These are phyloP conservation scores for Rauvolfia tetraphylla DNA, from an alignment of 257 asterid species.

Conservation along the genomic window DNA sequence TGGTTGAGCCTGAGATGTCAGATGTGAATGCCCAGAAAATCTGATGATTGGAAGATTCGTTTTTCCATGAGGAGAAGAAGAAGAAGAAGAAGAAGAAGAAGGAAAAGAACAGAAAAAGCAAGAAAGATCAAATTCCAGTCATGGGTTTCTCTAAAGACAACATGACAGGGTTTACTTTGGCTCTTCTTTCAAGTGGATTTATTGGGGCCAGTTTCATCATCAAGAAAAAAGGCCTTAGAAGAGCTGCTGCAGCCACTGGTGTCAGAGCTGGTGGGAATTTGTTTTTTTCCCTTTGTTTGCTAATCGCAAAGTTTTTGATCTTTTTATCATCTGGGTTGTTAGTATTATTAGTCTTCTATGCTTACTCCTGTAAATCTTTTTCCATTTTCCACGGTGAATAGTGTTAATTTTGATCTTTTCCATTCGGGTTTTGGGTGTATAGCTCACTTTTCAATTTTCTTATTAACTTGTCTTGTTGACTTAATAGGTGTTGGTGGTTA, in stretches of 20 bases:
- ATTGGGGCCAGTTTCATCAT: constrained; percentile 77
- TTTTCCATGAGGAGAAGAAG: constrained; percentile 17
- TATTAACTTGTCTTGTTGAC: constrained; percentile 9
- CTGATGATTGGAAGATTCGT: constrained; percentile 10
- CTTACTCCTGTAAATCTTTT: not conserved
- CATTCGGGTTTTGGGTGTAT: constrained; percentile 10
- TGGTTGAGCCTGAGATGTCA: not conserved
- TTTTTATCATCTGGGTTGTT: not conserved
- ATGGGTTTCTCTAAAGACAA: constrained; percentile 59
- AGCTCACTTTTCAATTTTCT: not conserved
- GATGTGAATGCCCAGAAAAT: constrained; percentile 2
- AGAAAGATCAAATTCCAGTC: constrained; percentile 7
- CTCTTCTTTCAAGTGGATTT: constrained; percentile 63
- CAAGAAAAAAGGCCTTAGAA: constrained; percentile 75
- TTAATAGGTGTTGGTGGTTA: constrained; percentile 71
- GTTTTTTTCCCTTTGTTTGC: not conserved
- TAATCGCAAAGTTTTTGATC: not conserved
- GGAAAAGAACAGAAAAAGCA: not conserved
- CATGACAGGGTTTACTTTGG: constrained; percentile 61
- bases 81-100: not conserved
- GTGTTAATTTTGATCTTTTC: not conserved
- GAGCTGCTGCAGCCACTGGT: constrained; percentile 78
- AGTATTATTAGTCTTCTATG: not conserved
- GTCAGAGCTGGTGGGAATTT: constrained; percentile 60
- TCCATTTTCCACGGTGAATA: not conserved